Evolutionary conservation across 306 rosid genomes (phyloP).

Genomic region (Castanopsis chinensis): DNA sequence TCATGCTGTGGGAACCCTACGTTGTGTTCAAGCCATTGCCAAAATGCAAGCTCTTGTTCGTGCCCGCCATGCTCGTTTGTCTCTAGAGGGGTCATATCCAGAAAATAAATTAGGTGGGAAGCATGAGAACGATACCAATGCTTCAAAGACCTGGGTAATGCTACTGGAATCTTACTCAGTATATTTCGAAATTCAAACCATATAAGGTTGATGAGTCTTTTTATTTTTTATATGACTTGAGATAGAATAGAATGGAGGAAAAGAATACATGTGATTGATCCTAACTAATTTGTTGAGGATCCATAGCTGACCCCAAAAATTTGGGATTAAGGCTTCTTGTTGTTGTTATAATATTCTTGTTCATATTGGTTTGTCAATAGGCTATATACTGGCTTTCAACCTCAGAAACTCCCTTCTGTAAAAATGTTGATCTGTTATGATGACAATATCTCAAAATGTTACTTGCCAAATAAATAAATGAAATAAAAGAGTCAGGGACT

Average conservation of each 20-base stretch:
- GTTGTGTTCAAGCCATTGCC: slow-evolving; percentile 81
- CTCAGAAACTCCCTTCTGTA: background rate
- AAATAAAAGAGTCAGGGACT: too few relatives aligned
- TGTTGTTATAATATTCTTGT: background rate
- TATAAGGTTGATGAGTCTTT: background rate
- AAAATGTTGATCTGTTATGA: background rate
- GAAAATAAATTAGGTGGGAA: slow-evolving; percentile 28
- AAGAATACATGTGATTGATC: too few relatives aligned
- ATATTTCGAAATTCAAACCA: background rate
- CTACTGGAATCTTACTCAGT: slow-evolving; percentile 4
- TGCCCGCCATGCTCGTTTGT: slow-evolving; percentile 52
- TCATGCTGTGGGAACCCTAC: slow-evolving; percentile 87
- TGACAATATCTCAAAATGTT: background rate
- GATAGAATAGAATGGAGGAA: too few relatives aligned
- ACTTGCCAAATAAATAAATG: background rate
- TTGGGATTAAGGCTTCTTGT: too few relatives aligned
- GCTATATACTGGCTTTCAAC: background rate
- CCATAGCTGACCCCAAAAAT: too few relatives aligned
- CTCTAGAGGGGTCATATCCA: slow-evolving; percentile 18
- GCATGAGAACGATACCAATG: slow-evolving; percentile 20
- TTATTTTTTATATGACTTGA: background rate
- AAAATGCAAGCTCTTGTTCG: slow-evolving; percentile 89
- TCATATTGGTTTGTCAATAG: background rate
- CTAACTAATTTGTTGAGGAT: too few relatives aligned
- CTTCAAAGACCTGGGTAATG: slow-evolving; percentile 46